These are phyloP conservation scores for Mycena pura DNA, from an alignment of 768 basidiomycete species.

Conservation along the genomic window DNA sequence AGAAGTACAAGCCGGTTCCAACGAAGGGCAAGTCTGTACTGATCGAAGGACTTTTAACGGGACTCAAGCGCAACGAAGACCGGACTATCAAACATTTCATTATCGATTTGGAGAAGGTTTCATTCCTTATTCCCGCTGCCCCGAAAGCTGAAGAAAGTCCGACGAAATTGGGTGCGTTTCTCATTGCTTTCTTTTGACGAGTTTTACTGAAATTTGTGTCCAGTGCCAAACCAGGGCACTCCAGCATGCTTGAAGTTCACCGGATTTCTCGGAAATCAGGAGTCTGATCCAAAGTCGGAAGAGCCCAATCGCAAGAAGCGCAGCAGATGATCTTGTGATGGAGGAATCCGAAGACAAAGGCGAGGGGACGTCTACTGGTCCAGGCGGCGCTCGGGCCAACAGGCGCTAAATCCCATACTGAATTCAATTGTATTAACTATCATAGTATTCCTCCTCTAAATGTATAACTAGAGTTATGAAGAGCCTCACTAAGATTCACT, in stretches of 20 bases:
- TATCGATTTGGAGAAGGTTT: constrained; percentile 6
- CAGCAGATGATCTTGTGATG: background rate
- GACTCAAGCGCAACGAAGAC: constrained; percentile 11
- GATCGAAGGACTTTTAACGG: background rate
- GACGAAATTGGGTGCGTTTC: background rate
- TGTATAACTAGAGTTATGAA: too few relatives aligned
- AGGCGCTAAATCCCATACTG: too few relatives aligned
- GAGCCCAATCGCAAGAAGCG: background rate
- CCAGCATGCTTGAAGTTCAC: constrained; percentile 9
- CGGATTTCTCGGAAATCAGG: constrained; percentile 5
- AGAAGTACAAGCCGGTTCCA: constrained; percentile 5
- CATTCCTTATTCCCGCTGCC: background rate
- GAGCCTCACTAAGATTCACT: too few relatives aligned
- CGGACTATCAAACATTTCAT: constrained; percentile 3
- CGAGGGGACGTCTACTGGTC: background rate
- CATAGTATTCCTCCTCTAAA: too few relatives aligned
- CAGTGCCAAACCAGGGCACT: background rate
- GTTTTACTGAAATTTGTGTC: background rate
- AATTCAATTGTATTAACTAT: too few relatives aligned
- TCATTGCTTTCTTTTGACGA: background rate
- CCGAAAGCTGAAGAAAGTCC: constrained; percentile 12
- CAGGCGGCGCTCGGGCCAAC: too few relatives aligned
- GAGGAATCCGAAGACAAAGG: background rate
- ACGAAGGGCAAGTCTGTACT: background rate
- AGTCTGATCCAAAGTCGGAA: background rate